Evolutionary conservation across 306 rosid genomes (phyloP).

Genomic region (Dryas drummondii): DNA sequence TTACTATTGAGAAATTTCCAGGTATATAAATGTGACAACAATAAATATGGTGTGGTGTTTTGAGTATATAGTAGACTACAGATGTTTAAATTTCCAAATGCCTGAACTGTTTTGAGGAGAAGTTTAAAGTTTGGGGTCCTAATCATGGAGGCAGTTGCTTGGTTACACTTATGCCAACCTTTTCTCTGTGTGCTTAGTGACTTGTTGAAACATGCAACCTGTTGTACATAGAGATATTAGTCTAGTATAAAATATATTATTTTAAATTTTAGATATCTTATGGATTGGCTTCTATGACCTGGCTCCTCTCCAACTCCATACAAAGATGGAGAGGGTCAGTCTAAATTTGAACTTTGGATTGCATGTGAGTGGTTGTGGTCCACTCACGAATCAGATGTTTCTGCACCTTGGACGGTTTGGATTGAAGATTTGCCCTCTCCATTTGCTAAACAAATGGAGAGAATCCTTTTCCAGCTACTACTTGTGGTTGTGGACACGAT

Average conservation of each 20-base stretch:
- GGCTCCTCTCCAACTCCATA: no score
- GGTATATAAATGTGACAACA: background rate
- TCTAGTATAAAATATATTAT: no score
- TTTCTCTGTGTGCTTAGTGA: background rate
- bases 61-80: background rate
- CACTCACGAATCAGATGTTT: background rate
- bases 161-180: background rate
- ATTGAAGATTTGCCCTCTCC: background rate
- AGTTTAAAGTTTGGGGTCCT: background rate
- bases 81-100: background rate
- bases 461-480: background rate
- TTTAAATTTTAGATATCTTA: no score
- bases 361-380: background rate
- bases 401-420: background rate
- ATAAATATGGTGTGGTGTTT: background rate
- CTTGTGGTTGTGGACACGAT: background rate
- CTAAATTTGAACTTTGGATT: background rate
- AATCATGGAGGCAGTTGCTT: background rate
- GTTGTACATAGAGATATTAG: background rate
- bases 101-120: background rate
- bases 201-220: background rate
- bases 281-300: no score
- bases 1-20: background rate
- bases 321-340: background rate
- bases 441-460: constrained; percentile 1